phyloP scores from a whole-genome alignment of 805 yeast genomes.

The Cyberlindnera nakhonratchasimensis region DNA sequence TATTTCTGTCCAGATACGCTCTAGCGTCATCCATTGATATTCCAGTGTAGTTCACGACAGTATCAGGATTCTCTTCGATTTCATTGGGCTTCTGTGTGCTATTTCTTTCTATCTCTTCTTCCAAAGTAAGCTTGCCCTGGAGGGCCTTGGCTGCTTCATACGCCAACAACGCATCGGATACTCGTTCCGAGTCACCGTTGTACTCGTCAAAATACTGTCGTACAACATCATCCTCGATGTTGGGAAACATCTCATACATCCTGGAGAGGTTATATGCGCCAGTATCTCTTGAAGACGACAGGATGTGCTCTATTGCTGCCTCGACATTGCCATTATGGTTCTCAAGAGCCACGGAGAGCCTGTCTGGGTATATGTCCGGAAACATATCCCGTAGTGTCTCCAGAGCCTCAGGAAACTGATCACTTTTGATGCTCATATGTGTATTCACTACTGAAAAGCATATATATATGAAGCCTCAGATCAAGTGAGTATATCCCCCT shows the following conservation, averaged over 20 bases:
- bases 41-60: conserved; percentile 24
- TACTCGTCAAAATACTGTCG: conserved; percentile 29
- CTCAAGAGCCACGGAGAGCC: not conserved
- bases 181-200: conserved; percentile 31
- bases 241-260: conserved; percentile 46
- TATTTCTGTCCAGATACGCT: conserved; percentile 30
- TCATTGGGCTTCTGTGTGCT: not conserved
- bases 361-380: not conserved
- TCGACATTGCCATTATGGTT: conserved; percentile 1
- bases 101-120: not conserved
- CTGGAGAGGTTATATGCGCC: conserved; percentile 1
- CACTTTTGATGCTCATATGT: not conserved
- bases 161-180: conserved; percentile 30
- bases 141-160: not conserved
- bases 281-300: not conserved
- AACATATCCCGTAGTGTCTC: not conserved
- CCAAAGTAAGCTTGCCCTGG: not conserved
- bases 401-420: not conserved
- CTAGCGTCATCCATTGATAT: conserved; percentile 20
- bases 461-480: too few relatives aligned
- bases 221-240: conserved; percentile 31
- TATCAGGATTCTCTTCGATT: conserved; percentile 4
- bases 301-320: not conserved
- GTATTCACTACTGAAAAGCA: too few relatives aligned
- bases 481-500: too few relatives aligned